A percentile compares a stretch with the other conserved stretches of the same genome.
These are phyloP conservation scores for Picochlorum costavermella DNA, from an alignment of 139 green algal genomes.

Conservation along the genomic window DNA sequence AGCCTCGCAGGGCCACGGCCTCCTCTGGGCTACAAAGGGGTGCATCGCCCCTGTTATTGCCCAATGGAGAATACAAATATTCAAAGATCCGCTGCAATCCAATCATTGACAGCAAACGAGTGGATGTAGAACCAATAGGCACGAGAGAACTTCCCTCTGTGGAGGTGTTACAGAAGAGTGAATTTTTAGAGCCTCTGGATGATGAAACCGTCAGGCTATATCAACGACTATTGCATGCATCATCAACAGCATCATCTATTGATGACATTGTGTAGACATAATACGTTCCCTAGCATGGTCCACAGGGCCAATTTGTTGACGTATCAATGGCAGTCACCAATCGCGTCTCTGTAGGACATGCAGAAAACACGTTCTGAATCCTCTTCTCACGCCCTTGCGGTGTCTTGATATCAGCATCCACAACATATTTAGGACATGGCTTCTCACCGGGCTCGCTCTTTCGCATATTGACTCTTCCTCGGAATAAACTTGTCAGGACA, in stretches of 20 bases:
- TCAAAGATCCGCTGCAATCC: neutral
- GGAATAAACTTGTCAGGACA: conserved; percentile 15
- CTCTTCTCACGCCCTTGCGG: conserved; percentile 3
- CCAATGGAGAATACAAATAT: neutral
- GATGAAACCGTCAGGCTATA: conserved; percentile 15
- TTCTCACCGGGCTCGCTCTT: conserved; percentile 25
- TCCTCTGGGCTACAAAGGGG: conserved; percentile 25
- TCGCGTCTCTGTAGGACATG: conserved; percentile 24
- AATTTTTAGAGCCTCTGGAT: conserved; percentile 58
- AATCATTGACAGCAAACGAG: neutral
- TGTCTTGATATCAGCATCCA: conserved; percentile 23
- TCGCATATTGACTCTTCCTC: conserved; percentile 28
- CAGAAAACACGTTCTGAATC: conserved; percentile 34
- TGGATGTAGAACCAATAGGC: neutral
- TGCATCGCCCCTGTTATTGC: conserved; percentile 49
- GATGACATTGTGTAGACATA: neutral
- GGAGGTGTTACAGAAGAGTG: conserved; percentile 43
- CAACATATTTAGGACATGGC: conserved; percentile 39
- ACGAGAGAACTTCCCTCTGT: conserved; percentile 35
- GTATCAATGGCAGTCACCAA: conserved; percentile 45
- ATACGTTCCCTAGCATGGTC: conserved; percentile 14
- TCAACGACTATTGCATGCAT: no score
- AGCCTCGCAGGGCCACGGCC: conserved; percentile 12
- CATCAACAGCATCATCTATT: no score
- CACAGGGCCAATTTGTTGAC: conserved; percentile 35